Conservation (phyloP, 169 alveolate species). For the Eimeria tenella region DNA sequence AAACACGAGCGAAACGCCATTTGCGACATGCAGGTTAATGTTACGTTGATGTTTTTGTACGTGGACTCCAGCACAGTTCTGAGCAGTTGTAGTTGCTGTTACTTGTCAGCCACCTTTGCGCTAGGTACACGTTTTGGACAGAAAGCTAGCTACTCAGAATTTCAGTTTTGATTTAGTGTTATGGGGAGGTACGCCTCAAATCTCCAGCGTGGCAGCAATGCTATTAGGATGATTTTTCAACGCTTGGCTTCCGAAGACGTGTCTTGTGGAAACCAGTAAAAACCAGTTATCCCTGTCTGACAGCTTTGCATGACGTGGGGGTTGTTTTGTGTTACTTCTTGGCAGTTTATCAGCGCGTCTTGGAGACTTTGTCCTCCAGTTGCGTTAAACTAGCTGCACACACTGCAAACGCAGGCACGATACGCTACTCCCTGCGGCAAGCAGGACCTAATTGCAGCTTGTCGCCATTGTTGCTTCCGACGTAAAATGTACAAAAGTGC, state of each 20-base stretch:
- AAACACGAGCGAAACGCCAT: no score
- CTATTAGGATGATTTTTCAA: slow-evolving; percentile 14
- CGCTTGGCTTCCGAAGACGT: slow-evolving; percentile 70
- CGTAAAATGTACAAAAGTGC: neutral
- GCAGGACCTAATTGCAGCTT: neutral
- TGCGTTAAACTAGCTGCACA: slow-evolving; percentile 66
- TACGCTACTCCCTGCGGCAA: slow-evolving; percentile 36
- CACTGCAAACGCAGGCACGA: slow-evolving; percentile 3
- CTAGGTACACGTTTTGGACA: no score
- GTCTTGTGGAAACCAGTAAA: slow-evolving; percentile 18
- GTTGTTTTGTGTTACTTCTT: no score
- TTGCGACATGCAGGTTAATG: no score
- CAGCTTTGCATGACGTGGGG: neutral
- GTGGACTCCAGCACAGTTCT: no score
- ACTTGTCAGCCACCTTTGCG: no score
- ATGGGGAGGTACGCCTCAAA: no score
- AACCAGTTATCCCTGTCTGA: slow-evolving; percentile 75
- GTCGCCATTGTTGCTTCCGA: slow-evolving; percentile 27
- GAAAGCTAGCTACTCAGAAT: no score
- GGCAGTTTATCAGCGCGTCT: slow-evolving; percentile 66
- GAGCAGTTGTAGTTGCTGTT: no score
- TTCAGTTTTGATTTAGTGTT: no score
- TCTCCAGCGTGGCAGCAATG: neutral
- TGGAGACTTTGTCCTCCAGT: slow-evolving; percentile 4
- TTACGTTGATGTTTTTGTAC: no score